Evolutionary conservation across 345 rosid genomes (phyloP).

Genomic region (Salix suchowensis): DNA sequence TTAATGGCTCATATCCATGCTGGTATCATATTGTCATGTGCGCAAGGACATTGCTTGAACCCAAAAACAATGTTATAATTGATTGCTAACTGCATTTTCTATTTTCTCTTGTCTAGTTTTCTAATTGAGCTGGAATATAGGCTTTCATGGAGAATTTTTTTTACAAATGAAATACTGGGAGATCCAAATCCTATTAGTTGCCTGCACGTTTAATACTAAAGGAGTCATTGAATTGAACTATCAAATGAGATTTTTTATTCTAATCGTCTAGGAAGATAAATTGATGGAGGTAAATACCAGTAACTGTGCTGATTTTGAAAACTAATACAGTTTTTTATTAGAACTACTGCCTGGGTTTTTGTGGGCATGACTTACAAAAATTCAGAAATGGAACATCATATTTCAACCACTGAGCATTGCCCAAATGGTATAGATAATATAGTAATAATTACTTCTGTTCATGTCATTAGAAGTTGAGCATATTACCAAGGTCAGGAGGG

Average conservation of each 20-base stretch:
- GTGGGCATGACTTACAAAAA: not conserved
- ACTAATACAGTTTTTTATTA: not conserved
- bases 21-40: not conserved
- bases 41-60: not conserved
- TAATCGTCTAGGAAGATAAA: not conserved
- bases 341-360: not conserved
- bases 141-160: not conserved
- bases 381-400: not conserved
- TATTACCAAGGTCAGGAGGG: slow-evolving; percentile 96
- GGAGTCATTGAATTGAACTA: not conserved
- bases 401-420: not conserved
- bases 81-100: not conserved
- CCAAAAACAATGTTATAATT: not conserved
- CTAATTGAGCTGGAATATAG: not conserved
- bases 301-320: not conserved
- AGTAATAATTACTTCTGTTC: not conserved
- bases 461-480: slow-evolving; percentile 76
- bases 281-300: not conserved
- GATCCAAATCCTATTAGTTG: not conserved
- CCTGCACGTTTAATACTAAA: not conserved
- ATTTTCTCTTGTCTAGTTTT: not conserved
- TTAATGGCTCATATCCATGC: not conserved
- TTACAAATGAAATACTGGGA: not conserved
- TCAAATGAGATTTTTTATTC: not conserved
- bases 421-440: not conserved